These are phyloP conservation scores for Alternaria sp. DNA, from an alignment of 2,329 filamentous ascomycete species.

Conservation along the genomic window DNA sequence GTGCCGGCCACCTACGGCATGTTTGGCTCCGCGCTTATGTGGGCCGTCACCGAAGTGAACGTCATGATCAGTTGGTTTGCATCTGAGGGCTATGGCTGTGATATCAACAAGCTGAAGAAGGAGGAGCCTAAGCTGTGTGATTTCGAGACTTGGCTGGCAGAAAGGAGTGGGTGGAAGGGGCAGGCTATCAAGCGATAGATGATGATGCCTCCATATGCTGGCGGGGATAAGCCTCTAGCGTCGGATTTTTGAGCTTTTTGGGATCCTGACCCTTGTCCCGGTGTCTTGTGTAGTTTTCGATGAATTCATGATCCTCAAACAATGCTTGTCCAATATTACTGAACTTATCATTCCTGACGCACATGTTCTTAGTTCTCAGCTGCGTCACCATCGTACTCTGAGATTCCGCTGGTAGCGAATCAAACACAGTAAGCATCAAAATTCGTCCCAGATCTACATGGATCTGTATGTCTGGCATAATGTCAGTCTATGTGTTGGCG, in stretches of 20 bases:
- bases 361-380: background rate
- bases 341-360: background rate
- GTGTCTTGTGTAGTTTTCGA: background rate
- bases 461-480: rapidly evolving
- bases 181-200: constrained; percentile 27
- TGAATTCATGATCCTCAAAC: background rate
- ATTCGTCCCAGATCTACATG: background rate
- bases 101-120: constrained; percentile 55
- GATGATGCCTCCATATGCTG: background rate
- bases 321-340: background rate
- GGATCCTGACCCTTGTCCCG: background rate
- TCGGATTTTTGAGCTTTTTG: background rate
- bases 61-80: constrained; percentile 63
- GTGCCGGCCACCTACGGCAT: constrained; percentile 56
- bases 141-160: constrained; percentile 59
- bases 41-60: constrained; percentile 55
- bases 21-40: constrained; percentile 54
- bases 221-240: constrained; percentile 4
- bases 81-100: constrained; percentile 57
- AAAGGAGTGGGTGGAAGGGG: constrained; percentile 56
- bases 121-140: constrained; percentile 58
- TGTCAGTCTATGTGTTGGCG: background rate
- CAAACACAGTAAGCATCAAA: background rate
- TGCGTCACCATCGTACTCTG: background rate
- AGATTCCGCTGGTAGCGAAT: background rate